phyloP scores from a whole-genome alignment of 2,329 filamentous ascomycete species.

The Aureobasidium sp. region DNA sequence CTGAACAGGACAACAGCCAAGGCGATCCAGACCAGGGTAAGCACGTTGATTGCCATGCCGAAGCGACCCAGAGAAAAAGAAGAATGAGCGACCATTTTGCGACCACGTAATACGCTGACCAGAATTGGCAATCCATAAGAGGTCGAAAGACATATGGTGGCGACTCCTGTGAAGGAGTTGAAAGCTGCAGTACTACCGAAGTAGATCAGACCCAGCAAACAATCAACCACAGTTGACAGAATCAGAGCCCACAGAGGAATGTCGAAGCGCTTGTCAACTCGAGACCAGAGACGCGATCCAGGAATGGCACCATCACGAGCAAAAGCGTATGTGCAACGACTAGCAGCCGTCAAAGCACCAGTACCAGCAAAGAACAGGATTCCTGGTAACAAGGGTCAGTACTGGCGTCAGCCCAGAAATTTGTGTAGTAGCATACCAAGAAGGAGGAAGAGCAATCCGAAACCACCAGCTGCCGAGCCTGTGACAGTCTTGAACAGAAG shows the following conservation, averaged over 20 bases:
- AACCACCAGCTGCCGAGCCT: slow-evolving; percentile 57
- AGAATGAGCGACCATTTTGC: slow-evolving; percentile 57
- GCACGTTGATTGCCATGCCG: slow-evolving; percentile 58
- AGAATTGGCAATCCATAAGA: slow-evolving; percentile 70
- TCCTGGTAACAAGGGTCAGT: slow-evolving; percentile 46
- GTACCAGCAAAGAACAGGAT: slow-evolving; percentile 71
- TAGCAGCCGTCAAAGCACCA: slow-evolving; percentile 64
- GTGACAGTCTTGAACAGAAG: slow-evolving; percentile 68
- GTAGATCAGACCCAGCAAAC: slow-evolving; percentile 67
- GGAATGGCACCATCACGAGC: slow-evolving; percentile 65
- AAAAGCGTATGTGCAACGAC: slow-evolving; percentile 63
- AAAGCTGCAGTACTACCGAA: slow-evolving; percentile 71
- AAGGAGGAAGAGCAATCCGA: slow-evolving; percentile 49
- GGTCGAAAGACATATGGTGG: slow-evolving; percentile 67
- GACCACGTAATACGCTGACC: slow-evolving; percentile 57
- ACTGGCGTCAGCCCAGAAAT: slow-evolving; percentile 27
- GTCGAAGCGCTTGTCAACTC: slow-evolving; percentile 46
- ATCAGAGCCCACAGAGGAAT: slow-evolving; percentile 63
- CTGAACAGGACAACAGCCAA: slow-evolving; percentile 66
- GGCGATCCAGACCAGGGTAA: slow-evolving; percentile 61
- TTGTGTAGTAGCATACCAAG: slow-evolving; percentile 34
- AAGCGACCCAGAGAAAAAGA: slow-evolving; percentile 61
- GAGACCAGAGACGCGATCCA: slow-evolving; percentile 28
- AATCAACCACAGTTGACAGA: slow-evolving; percentile 60
- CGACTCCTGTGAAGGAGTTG: slow-evolving; percentile 70